Conservation (phyloP, 2,329 filamentous ascomycete species). For the Sclerotinia nivalis region DNA sequence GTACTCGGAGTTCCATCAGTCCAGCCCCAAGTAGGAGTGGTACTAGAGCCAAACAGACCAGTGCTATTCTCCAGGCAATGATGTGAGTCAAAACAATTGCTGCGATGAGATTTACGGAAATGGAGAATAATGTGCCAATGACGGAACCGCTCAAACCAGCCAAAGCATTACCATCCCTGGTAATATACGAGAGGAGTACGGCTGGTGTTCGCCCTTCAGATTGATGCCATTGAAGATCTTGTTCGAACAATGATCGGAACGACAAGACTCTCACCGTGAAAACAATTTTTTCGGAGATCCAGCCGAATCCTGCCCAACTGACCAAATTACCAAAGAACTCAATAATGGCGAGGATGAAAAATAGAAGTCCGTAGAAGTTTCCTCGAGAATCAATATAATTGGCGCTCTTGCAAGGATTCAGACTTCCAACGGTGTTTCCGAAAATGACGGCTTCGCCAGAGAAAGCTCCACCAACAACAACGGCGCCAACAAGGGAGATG, state of each 20-base stretch:
- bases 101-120: slow-evolving; percentile 65
- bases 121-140: slow-evolving; percentile 67
- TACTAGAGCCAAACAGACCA: slow-evolving; percentile 45
- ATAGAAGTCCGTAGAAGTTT: slow-evolving; percentile 45
- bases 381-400: slow-evolving; percentile 36
- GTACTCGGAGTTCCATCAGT: slow-evolving; percentile 56
- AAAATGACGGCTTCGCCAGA: slow-evolving; percentile 58
- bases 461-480: slow-evolving; percentile 57
- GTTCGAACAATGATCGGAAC: slow-evolving; percentile 63
- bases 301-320: slow-evolving; percentile 55
- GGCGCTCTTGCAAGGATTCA: slow-evolving; percentile 49
- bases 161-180: slow-evolving; percentile 66
- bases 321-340: slow-evolving; percentile 64
- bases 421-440: slow-evolving; percentile 51
- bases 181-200: slow-evolving; percentile 65
- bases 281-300: slow-evolving; percentile 63
- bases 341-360: slow-evolving; percentile 54
- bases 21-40: slow-evolving; percentile 64
- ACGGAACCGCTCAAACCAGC: slow-evolving; percentile 70
- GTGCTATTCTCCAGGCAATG: slow-evolving; percentile 72
- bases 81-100: slow-evolving; percentile 70
- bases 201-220: slow-evolving; percentile 63
- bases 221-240: slow-evolving; percentile 72
- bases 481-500: slow-evolving; percentile 47
- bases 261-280: slow-evolving; percentile 55